Percentiles rank a stretch among this genome's conserved stretches.
phyloP scores from a whole-genome alignment of 2,329 filamentous ascomycete genomes.

The Hymenoscyphus infarciens region DNA sequence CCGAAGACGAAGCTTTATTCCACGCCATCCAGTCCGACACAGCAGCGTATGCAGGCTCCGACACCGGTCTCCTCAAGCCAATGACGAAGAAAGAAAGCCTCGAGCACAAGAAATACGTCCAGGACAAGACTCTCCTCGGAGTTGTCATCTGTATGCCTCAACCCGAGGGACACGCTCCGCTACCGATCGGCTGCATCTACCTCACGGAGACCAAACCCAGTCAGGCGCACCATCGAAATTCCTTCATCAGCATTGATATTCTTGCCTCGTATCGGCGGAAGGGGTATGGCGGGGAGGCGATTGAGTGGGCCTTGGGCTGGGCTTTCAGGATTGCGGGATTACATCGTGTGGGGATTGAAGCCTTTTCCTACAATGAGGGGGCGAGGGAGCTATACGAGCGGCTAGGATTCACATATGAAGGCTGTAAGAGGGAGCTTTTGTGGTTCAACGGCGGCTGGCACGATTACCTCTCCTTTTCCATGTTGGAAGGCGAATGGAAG shows the following conservation, averaged over 20 bases:
- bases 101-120: slow-evolving; percentile 30
- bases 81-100: slow-evolving; percentile 31
- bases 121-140: slow-evolving; percentile 35
- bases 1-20: slow-evolving; percentile 35
- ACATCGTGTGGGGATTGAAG: slow-evolving; percentile 37
- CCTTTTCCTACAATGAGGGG: slow-evolving; percentile 36
- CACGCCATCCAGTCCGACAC: slow-evolving; percentile 33
- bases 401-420: slow-evolving; percentile 38
- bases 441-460: slow-evolving; percentile 38
- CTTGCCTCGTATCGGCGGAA: slow-evolving; percentile 30
- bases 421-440: slow-evolving; percentile 34
- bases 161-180: slow-evolving; percentile 2
- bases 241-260: slow-evolving; percentile 38
- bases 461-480: slow-evolving; percentile 35
- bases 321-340: slow-evolving; percentile 37
- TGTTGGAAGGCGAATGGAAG: slow-evolving; percentile 37
- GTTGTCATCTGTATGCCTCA: slow-evolving; percentile 38
- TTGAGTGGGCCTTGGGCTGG: slow-evolving; percentile 38
- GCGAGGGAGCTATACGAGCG: slow-evolving; percentile 36
- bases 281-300: slow-evolving; percentile 40
- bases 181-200: slow-evolving; percentile 36
- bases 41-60: slow-evolving; percentile 31
- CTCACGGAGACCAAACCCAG: slow-evolving; percentile 29
- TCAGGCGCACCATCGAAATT: slow-evolving; percentile 41
- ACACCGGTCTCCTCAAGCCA: slow-evolving; percentile 34